Conservation (phyloP, 345 rosid species). For the Gynandropsis gynandra region DNA sequence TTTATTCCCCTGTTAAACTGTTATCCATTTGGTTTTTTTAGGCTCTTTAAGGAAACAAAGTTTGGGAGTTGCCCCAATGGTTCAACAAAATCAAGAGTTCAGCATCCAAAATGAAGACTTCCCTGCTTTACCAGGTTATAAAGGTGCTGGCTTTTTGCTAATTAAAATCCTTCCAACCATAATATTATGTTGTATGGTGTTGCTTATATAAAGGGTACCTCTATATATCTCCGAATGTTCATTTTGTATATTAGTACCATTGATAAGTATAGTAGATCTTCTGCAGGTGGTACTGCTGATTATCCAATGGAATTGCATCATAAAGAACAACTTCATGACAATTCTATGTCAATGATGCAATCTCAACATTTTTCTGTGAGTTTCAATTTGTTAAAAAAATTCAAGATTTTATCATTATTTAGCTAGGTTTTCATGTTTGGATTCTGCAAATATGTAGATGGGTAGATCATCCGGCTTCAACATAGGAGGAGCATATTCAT, state of each 20-base stretch:
- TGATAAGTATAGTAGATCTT: constrained; percentile 39
- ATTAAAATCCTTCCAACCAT: neutral
- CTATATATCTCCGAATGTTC: constrained; percentile 3
- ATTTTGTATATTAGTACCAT: too few relatives aligned
- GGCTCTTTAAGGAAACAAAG: constrained; percentile 90
- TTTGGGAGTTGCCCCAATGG: constrained; percentile 71
- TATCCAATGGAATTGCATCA: constrained; percentile 88
- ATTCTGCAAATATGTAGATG: constrained; percentile 47
- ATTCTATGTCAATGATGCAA: constrained; percentile 91
- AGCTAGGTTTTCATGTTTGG: constrained; percentile 2
- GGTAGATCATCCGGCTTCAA: constrained; percentile 89
- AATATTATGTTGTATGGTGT: constrained; percentile 6
- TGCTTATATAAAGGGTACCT: constrained; percentile 9
- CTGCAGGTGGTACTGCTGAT: constrained; percentile 91
- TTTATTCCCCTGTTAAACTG: constrained; percentile 25
- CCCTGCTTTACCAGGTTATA: constrained; percentile 96
- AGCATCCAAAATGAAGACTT: constrained; percentile 99
- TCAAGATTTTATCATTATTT: constrained; percentile 1
- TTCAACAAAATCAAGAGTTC: constrained; percentile 96
- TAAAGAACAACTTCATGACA: constrained; percentile 95
- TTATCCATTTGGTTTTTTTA: constrained; percentile 26
- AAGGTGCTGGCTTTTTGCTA: constrained; percentile 49
- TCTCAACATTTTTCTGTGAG: constrained; percentile 96
- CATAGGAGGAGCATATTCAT: constrained; percentile 69
- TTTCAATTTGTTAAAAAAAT: constrained; percentile 12